Base-by-base conservation (phyloP, 345 rosid genomes). In the Boechera retrofracta region DNA sequence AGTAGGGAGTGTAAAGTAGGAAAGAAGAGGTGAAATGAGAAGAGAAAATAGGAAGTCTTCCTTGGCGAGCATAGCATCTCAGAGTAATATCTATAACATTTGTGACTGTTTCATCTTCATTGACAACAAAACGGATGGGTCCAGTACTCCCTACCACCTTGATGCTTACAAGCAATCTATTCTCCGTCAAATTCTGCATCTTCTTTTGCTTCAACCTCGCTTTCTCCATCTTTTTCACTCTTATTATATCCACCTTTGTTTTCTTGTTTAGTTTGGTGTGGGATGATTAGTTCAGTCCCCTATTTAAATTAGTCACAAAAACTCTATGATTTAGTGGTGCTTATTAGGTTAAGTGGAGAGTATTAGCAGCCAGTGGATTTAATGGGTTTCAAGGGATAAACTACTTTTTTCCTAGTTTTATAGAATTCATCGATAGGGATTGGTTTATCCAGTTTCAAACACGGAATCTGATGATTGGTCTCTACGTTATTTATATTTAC, bases 11-110 rank as follows among this genome's bases (percentile, higher is more conserved):
- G 52, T 63, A 63, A 63, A 42, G 68, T 7, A 42, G 7, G 35
- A 42, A 63, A 0, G 68, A 63, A 12, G 36, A 42, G 12, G 68
- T 13, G 68, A 31, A 15, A 44, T 28, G 68, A 42, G 68, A 26
- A 26, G 68, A 63, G 21, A 63, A 42, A 1, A 42, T 6, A 28
- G 68, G 68, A 42, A 63, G 68, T 63, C 68, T 63, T 42, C 68
- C 52, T 42, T 42, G 53, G 3, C 11, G 36, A 42, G 53, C 21
- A 7, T 63, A 63, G 12, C 13, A 41, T 13, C 12, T 63, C 4
- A 63, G 36, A 28, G 68, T 63, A 3, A 5, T 26, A 13, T 44
- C 35, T 63, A 63, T 24, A 12, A 63, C 68, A 41, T 44, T 24
- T 42, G 4, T 63, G 3, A 63, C 68, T 11, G 68, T 42, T 63